These are phyloP conservation scores for Hanseniaspora uvarum DNA, from an alignment of 1,139 yeast species.

Conservation along the genomic window DNA sequence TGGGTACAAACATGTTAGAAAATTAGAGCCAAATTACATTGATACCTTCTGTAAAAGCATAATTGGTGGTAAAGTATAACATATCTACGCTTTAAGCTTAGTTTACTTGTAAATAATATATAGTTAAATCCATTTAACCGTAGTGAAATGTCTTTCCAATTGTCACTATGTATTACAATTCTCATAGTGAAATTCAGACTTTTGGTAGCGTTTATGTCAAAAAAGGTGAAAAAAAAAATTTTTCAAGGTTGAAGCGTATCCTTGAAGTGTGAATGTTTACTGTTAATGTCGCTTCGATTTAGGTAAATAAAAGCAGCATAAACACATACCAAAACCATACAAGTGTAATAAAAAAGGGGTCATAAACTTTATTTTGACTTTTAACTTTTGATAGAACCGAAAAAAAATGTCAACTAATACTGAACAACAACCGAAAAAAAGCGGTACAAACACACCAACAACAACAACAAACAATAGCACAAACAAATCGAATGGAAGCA, in stretches of 20 bases:
- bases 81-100: not conserved
- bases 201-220: not conserved
- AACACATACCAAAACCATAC: not conserved
- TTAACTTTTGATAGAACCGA: not conserved
- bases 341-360: no score
- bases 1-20: not conserved
- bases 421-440: not conserved
- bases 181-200: no score
- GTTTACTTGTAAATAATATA: not conserved
- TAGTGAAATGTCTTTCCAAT: no score
- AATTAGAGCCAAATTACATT: not conserved
- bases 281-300: no score
- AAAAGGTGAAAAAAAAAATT: not conserved
- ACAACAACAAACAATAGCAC: not conserved
- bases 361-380: no score
- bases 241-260: not conserved
- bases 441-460: not conserved
- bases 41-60: slow-evolving; percentile 4
- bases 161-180: no score
- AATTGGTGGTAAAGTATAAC: slow-evolving; percentile 3
- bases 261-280: not conserved
- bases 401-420: not conserved
- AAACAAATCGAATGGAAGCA: not conserved
- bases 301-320: not conserved
- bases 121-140: no score